Evolutionary conservation across 73 alveolate genomes (phyloP).

Genomic region (Symbiodinium pilosum): DNA sequence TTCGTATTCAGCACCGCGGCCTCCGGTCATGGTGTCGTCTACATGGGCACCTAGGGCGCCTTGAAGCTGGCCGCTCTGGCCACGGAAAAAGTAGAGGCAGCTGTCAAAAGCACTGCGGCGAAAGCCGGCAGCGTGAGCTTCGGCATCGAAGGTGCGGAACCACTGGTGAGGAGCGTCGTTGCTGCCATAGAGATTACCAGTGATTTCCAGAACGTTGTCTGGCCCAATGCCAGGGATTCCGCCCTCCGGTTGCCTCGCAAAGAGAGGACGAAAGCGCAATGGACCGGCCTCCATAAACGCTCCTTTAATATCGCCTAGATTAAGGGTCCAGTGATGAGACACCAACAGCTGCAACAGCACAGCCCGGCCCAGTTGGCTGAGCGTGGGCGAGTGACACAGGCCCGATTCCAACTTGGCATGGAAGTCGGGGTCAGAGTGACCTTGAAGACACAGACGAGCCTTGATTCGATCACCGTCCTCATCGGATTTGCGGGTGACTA

Average conservation of each 20-base stretch:
- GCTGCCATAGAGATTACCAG: background rate
- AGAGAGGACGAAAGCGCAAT: background rate
- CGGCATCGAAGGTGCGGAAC: background rate
- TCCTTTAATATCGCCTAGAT: constrained; percentile 11
- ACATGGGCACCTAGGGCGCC: constrained; percentile 20
- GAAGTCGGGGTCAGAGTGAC: constrained; percentile 17
- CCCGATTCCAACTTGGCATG: background rate
- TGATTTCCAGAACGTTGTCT: background rate
- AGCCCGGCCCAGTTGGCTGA: background rate
- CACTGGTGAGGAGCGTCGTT: constrained; percentile 19
- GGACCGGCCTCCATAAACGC: constrained; percentile 50
- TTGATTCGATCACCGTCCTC: background rate
- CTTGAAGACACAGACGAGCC: constrained; percentile 10
- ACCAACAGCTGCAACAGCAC: background rate
- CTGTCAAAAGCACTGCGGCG: background rate
- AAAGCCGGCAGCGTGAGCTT: background rate
- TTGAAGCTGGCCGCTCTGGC: background rate
- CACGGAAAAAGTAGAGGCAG: constrained; percentile 12
- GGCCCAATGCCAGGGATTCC: constrained; percentile 17
- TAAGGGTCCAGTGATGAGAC: background rate
- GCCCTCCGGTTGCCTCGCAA: background rate
- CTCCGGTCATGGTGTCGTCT: background rate
- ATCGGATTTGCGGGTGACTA: background rate
- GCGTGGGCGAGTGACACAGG: background rate
- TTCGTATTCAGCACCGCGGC: background rate